A percentile compares a stretch with the other conserved stretches of the same genome.
phyloP scores from a whole-genome alignment of 768 basidiomycete genomes.

The Tricholoma hemisulphureum region DNA sequence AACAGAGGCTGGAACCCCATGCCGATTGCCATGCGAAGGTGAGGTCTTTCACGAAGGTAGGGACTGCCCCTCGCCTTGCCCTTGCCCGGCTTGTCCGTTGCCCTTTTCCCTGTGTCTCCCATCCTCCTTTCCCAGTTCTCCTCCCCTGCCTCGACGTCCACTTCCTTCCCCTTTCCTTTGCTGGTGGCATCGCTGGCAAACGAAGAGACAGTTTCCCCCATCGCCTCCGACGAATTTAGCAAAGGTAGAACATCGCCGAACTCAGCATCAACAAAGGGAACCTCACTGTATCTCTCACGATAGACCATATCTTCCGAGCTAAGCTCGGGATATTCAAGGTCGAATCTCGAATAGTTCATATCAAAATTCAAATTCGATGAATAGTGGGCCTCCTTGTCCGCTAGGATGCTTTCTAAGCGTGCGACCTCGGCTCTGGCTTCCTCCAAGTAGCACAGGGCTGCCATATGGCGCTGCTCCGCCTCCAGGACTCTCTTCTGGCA shows the following conservation, averaged over 20 bases:
- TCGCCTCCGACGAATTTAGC: not conserved
- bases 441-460: not conserved
- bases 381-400: not conserved
- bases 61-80: not conserved
- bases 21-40: not conserved
- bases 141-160: not conserved
- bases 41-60: not conserved
- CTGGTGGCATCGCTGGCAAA: not conserved
- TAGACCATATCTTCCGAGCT: not conserved
- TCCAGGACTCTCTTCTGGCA: not conserved
- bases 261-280: not conserved
- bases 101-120: not conserved
- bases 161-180: not conserved
- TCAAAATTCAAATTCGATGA: not conserved
- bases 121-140: not conserved
- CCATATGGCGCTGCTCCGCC: not conserved
- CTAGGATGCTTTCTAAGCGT: not conserved
- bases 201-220: not conserved
- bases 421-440: not conserved
- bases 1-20: not conserved
- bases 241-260: not conserved
- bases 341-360: not conserved
- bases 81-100: slow-evolving; percentile 2
- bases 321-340: not conserved
- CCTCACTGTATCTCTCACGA: not conserved